Base-by-base conservation (phyloP, 1,284 basidiomycete genomes). In the Marasmius sp. region DNA sequence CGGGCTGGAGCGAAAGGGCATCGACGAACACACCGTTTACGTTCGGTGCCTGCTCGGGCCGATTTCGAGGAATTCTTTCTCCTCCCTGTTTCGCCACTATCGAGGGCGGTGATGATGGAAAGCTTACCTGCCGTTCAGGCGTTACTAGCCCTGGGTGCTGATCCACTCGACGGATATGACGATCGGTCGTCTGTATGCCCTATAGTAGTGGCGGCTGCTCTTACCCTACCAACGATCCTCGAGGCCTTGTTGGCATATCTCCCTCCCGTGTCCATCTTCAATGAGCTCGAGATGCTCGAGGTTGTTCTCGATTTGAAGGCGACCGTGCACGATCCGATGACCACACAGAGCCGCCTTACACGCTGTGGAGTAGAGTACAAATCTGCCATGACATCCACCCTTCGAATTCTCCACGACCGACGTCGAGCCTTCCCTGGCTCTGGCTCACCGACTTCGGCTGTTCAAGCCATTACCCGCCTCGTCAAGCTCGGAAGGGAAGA, bases 101-200 rank as follows among this genome's bases (percentile, higher is more conserved):
- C 57, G 14, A 58, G 61, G 39, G 57, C 57, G 10, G 57, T 63
- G 7, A 57, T 60, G 51, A 63, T 53, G 58, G 48, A 43, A 16
- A 59, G 61, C 52, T 16, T 59, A 38, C 58, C 53, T 14, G 61
- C 57, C 1, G 53, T 63, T 7, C 37, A 20, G 38, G 38, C 47
- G 11, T 36, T 59, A 11, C 48, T 59, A 18, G 37, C 43, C 33
- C 27, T 59, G 22, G 61, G 58, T 8, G 53, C 57, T 6, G 58
- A 62, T 59, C 61, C 58, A 34, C 47, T 63, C 27, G 61, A 63
- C 50, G 22, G 48, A 18, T 37, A 57, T 49, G 56, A 49, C 36
- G 43, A 49, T 16, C 43, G 43, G 47, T 49, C 48, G 11, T 59
- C 58, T n/a, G 53, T 59, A 9, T 57, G 58, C 38, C 58, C 61